Evolutionary conservation across 1,284 basidiomycete genomes (phyloP), one percentile per base, ranked within the genome.

Genomic region (Fomes fomentarius): DNA sequence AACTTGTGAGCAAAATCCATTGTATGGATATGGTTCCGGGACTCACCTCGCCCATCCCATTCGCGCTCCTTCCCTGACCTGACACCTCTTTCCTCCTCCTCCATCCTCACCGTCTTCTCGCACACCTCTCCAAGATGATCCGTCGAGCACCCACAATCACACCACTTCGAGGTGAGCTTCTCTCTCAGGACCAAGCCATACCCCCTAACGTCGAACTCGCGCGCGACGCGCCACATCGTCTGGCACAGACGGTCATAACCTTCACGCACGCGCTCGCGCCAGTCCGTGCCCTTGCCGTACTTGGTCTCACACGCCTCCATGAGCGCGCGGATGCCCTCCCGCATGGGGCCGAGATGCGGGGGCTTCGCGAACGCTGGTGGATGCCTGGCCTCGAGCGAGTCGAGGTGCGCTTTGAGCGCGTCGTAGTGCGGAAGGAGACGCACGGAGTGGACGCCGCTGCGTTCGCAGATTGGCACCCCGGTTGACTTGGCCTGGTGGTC

Each of bases 41-140:
- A 52, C 66, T 51, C 57, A 65, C 86, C 85, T 60, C 85, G 71
- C 4, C 85, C 85, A 57, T 87, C 85, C 85, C 86, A 88, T 65
- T 87, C 85, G 45, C 82, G 71, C 63, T 83, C 80, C 68, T 89
- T 85, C 4, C 86, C 85, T 0, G 78, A 71, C 25, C 81, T 66
- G 4, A 81, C 75, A 1, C 80, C 77, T 34, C 67, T 79, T 50
- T 76, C 78, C 60, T 82, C 79, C 62, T 87, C 85, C 31, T 87
- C 86, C 63, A 85, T 82, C 46, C 83, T 70, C 25, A 88, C 85
- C 7, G 84, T 85, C 55, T 76, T 76, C 70, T 88, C 86, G 60
- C 86, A 88, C 12, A 88, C 85, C 66, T 88, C 85, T 1, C 84
- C 83, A 14, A 89, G 71, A 63, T 88, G 85, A 66, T 88, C 86